A percentile compares a stretch with the other conserved stretches of the same genome.
Conservation (phyloP, 2,329 filamentous ascomycete genomes). For the Penicillium aurantiogriseum region DNA sequence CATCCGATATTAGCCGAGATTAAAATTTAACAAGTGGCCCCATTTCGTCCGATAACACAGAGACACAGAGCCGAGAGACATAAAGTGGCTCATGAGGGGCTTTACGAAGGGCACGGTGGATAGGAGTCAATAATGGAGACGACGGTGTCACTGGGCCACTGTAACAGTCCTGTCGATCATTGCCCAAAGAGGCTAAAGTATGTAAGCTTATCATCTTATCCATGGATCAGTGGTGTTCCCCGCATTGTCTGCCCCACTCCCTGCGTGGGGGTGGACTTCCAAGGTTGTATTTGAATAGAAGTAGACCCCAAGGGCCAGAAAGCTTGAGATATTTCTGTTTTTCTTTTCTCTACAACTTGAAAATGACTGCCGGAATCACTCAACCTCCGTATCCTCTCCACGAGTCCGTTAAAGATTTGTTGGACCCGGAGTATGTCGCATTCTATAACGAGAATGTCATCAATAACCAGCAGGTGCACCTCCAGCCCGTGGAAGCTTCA, state of each 20-base stretch:
- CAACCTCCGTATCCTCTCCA: slow-evolving; percentile 51
- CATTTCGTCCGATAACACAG: not conserved
- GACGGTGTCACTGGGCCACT: not conserved
- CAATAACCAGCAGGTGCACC: slow-evolving; percentile 55
- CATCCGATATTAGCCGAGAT: not conserved
- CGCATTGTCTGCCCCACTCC: slow-evolving; percentile 2
- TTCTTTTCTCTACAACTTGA: not conserved
- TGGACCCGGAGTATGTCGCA: slow-evolving; percentile 52
- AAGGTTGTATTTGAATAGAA: not conserved
- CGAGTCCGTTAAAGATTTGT: slow-evolving; percentile 45
- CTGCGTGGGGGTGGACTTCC: not conserved
- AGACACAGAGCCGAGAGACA: not conserved
- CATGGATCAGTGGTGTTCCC: not conserved
- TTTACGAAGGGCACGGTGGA: not conserved
- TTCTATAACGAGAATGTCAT: slow-evolving; percentile 55
- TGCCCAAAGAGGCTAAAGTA: not conserved
- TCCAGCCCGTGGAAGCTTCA: slow-evolving; percentile 54
- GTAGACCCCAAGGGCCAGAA: not conserved
- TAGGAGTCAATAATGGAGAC: not conserved
- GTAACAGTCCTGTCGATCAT: not conserved
- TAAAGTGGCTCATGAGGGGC: not conserved
- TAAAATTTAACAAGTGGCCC: not conserved
- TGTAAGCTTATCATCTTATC: not conserved
- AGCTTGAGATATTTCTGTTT: not conserved
- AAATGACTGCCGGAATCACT: slow-evolving; percentile 15